Evolutionary conservation across 495 filamentous ascomycete species (phyloP).

Genomic region (Diplogelasinospora grovesii): DNA sequence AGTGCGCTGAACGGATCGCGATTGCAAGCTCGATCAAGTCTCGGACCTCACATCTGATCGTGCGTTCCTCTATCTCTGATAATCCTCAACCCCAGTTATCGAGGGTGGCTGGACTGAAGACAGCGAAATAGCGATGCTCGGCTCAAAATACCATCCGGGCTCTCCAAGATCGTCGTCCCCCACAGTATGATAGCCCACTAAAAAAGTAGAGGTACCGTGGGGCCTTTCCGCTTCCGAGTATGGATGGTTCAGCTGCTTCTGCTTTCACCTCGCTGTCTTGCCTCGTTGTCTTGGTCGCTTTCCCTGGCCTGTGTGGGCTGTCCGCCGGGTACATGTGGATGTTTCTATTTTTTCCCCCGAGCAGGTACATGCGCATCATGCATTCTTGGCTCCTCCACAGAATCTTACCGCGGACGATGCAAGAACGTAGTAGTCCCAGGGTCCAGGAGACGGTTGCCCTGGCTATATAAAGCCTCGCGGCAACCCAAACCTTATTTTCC

Average conservation of each 20-base stretch:
- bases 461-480: constrained; percentile 5
- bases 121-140: background rate
- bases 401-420: no score
- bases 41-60: no score
- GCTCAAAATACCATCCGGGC: constrained; percentile 1
- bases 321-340: no score
- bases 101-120: background rate
- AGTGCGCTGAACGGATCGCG: no score
- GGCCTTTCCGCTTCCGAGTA: background rate
- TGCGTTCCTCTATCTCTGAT: no score
- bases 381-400: constrained; percentile 9
- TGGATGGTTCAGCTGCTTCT: constrained; percentile 7
- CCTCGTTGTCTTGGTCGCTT: constrained; percentile 3
- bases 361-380: constrained; percentile 17
- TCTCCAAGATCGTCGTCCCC: constrained; percentile 10
- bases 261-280: background rate
- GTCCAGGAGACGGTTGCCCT: no score
- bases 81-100: no score
- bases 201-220: constrained; percentile 2
- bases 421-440: no score
- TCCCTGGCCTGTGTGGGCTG: background rate
- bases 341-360: constrained; percentile 2
- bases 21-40: no score
- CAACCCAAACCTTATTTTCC: background rate
- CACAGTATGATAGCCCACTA: constrained; percentile 6